phyloP scores from a whole-genome alignment of 2,329 filamentous ascomycete species.

The Eurotiales sp. region DNA sequence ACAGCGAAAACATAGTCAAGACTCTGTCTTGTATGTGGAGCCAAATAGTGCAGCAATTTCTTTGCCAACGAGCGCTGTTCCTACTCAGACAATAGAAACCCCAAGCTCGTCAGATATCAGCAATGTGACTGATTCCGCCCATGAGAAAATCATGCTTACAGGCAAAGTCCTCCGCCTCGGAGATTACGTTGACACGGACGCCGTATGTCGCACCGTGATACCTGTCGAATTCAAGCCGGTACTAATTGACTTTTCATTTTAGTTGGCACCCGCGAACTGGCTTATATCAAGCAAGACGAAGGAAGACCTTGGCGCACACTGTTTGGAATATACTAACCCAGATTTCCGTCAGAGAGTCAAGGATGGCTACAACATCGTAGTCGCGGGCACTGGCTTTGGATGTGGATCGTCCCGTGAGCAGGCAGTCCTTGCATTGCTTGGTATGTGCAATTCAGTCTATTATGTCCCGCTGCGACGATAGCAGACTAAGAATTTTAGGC shows the following conservation, averaged over 20 bases:
- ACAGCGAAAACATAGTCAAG: not conserved
- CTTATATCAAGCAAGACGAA: slow-evolving; percentile 28
- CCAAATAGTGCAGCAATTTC: not conserved
- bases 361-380: slow-evolving; percentile 39
- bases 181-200: slow-evolving; percentile 44
- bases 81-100: not conserved
- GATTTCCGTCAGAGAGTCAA: slow-evolving; percentile 37
- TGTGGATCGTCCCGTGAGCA: slow-evolving; percentile 46
- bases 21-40: slow-evolving; percentile 11
- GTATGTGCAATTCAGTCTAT: slow-evolving; percentile 15
- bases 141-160: slow-evolving; percentile 19
- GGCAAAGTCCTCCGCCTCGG: slow-evolving; percentile 40
- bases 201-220: slow-evolving; percentile 28
- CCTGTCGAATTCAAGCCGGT: too few species aligned
- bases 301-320: slow-evolving; percentile 36
- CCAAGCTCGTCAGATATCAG: not conserved
- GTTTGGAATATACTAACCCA: slow-evolving; percentile 40
- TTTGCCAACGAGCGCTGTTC: not conserved
- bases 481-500: slow-evolving; percentile 15
- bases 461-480: not conserved
- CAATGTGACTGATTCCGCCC: too few species aligned
- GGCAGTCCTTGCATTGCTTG: slow-evolving; percentile 40
- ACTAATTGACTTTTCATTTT: too few species aligned
- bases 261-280: slow-evolving; percentile 41
- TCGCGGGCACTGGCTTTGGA: slow-evolving; percentile 47